Conservation (phyloP, 495 filamentous ascomycete genomes). For the Podospora sp. region DNA sequence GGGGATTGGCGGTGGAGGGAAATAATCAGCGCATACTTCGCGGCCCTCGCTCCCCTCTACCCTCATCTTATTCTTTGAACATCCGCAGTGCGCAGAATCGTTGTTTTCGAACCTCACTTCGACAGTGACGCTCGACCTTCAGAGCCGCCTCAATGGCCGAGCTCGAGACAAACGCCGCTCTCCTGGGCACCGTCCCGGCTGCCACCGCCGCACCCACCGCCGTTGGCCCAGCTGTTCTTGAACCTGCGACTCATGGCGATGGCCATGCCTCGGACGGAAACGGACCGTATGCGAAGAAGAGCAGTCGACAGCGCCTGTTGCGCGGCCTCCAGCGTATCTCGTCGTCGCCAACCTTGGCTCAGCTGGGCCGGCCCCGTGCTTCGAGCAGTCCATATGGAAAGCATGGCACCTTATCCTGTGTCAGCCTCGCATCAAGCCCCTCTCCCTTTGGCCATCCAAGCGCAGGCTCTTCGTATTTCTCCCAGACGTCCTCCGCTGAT, state of each 20-base stretch:
- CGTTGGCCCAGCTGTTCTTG: slow-evolving; percentile 12
- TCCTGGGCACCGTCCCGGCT: background rate
- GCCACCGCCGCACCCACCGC: slow-evolving; percentile 9
- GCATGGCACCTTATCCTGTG: slow-evolving; percentile 70
- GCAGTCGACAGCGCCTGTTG: slow-evolving; percentile 72
- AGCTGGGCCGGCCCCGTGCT: slow-evolving; percentile 64
- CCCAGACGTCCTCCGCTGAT: slow-evolving; percentile 57
- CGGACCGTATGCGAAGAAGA: slow-evolving; percentile 64
- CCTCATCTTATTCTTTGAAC: background rate
- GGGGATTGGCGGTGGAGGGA: slow-evolving; percentile 6
- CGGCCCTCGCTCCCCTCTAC: background rate
- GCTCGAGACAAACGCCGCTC: slow-evolving; percentile 12
- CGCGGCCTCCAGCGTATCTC: slow-evolving; percentile 85
- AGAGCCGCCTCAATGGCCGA: slow-evolving; percentile 32
- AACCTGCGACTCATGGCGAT: slow-evolving; percentile 7
- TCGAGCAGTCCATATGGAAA: slow-evolving; percentile 64
- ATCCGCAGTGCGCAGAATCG: background rate
- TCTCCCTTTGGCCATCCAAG: slow-evolving; percentile 53
- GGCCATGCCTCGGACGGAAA: slow-evolving; percentile 22
- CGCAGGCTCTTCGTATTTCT: slow-evolving; percentile 61
- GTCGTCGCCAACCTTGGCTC: slow-evolving; percentile 76
- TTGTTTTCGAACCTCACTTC: background rate
- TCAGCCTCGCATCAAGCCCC: slow-evolving; percentile 69
- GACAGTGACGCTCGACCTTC: background rate
- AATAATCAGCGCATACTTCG: slow-evolving; percentile 15